phyloP scores from a whole-genome alignment of 169 alveolate genomes.

The Plasmodium vinckei region DNA sequence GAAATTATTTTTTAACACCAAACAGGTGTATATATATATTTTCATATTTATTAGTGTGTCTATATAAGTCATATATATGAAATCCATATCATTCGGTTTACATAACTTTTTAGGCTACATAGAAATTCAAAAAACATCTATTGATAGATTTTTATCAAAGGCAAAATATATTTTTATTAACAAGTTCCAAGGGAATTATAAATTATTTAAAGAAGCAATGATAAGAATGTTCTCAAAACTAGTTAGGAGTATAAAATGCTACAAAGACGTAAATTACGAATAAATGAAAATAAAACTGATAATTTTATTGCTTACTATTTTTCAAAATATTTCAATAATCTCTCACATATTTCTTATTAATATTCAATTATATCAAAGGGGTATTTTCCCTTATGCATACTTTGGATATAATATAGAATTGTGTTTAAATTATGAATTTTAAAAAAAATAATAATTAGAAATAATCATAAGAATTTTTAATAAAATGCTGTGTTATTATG shows the following conservation, averaged over 20 bases:
- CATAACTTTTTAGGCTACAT: constrained; percentile 40
- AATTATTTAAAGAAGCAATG: constrained; percentile 39
- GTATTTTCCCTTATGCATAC: too few species aligned
- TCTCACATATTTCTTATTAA: not conserved
- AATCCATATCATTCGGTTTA: not conserved
- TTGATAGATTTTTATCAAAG: constrained; percentile 48
- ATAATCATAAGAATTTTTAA: too few species aligned
- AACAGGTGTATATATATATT: not conserved
- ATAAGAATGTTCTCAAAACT: constrained; percentile 24
- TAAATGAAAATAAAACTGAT: constrained; percentile 1
- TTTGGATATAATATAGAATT: too few species aligned
- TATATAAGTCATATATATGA: not conserved
- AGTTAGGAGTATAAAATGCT: constrained; percentile 48
- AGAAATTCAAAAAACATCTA: constrained; percentile 70
- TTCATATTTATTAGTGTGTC: not conserved
- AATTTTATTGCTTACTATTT: not conserved
- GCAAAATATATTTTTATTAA: constrained; percentile 43
- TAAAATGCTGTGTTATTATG: too few species aligned
- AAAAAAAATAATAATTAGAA: too few species aligned
- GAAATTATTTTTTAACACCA: not conserved
- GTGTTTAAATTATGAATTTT: too few species aligned
- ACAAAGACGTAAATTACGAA: constrained; percentile 48
- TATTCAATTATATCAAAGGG: too few species aligned
- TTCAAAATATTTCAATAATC: not conserved
- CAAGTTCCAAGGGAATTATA: constrained; percentile 17